Evolutionary conservation across 345 rosid species (phyloP).

Genomic region (Arabis hirsuta): DNA sequence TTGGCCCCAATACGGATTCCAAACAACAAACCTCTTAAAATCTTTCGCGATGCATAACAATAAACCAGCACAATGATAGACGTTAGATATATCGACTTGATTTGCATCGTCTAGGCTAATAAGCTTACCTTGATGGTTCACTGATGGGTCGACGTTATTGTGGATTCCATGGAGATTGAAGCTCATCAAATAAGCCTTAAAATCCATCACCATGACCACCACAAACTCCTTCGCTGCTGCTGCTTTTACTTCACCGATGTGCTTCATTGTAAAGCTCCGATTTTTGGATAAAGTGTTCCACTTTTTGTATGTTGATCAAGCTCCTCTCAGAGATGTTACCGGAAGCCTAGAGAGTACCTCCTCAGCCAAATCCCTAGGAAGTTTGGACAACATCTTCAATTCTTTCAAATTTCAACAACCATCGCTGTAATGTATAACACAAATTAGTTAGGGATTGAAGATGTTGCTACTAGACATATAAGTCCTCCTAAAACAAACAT

Average conservation of each 20-base stretch:
- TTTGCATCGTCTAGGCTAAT: background rate
- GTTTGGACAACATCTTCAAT: too few relatives aligned
- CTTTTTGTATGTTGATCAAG: background rate
- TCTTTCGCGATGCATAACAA: slow-evolving; percentile 10
- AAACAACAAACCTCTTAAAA: background rate
- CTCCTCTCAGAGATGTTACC: slow-evolving; percentile 1
- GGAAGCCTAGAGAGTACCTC: slow-evolving; percentile 4
- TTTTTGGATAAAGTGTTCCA: slow-evolving; percentile 7
- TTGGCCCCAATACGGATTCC: slow-evolving; percentile 1
- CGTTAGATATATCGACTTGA: background rate
- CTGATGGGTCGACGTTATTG: background rate
- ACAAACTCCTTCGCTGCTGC: background rate
- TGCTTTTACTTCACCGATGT: slow-evolving; percentile 1
- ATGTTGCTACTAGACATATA: too few relatives aligned
- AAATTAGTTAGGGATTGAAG: too few relatives aligned
- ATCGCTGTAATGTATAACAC: too few relatives aligned
- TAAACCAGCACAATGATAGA: slow-evolving; percentile 12
- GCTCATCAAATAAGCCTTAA: background rate
- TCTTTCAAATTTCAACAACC: too few relatives aligned
- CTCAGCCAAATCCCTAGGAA: background rate
- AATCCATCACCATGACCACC: slow-evolving; percentile 20
- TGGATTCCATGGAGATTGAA: background rate
- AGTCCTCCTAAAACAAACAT: too few relatives aligned
- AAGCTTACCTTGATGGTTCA: background rate
- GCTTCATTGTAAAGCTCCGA: background rate